These are phyloP conservation scores for Melastoma candidum DNA, from an alignment of 441 rosid genomes.

Conservation along the genomic window DNA sequence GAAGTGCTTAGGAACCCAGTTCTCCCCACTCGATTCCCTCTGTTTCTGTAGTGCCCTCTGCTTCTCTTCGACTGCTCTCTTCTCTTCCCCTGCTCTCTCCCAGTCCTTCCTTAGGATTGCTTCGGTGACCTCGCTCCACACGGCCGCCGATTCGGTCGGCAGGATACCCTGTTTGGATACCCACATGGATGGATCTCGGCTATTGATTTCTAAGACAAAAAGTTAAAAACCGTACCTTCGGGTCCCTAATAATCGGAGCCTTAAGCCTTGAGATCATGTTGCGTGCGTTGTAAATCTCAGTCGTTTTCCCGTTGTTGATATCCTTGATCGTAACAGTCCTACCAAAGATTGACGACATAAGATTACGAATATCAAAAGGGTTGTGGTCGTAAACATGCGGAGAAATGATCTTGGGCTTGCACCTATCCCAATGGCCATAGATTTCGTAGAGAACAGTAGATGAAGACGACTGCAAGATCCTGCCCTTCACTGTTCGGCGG, in stretches of 20 bases:
- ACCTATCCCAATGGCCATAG: slow-evolving; percentile 80
- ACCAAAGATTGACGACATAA: slow-evolving; percentile 4
- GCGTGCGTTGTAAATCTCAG: slow-evolving; percentile 45
- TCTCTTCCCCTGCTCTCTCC: slow-evolving; percentile 65
- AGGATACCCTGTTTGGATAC: slow-evolving; percentile 32
- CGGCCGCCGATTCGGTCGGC: slow-evolving; percentile 49
- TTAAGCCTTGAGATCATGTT: slow-evolving; percentile 38
- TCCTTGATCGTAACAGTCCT: slow-evolving; percentile 56
- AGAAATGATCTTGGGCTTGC: too few relatives aligned
- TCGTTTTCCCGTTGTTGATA: slow-evolving; percentile 27
- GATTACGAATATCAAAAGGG: background rate
- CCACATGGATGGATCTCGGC: background rate
- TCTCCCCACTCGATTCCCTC: slow-evolving; percentile 32
- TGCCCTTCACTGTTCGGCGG: slow-evolving; percentile 49
- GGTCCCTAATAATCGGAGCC: slow-evolving; percentile 45
- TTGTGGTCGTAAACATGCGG: background rate
- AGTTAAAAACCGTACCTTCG: slow-evolving; percentile 27
- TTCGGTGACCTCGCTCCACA: slow-evolving; percentile 61
- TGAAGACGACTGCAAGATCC: slow-evolving; percentile 34
- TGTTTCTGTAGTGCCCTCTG: slow-evolving; percentile 42
- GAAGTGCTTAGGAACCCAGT: slow-evolving; percentile 69
- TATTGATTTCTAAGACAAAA: background rate
- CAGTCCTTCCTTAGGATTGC: slow-evolving; percentile 48
- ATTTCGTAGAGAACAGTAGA: slow-evolving; percentile 33
- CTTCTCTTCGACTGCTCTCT: slow-evolving; percentile 54